A percentile compares a stretch with the other conserved stretches of the same genome.
phyloP scores from a whole-genome alignment of 805 yeast species.

The Candida silvatica region DNA sequence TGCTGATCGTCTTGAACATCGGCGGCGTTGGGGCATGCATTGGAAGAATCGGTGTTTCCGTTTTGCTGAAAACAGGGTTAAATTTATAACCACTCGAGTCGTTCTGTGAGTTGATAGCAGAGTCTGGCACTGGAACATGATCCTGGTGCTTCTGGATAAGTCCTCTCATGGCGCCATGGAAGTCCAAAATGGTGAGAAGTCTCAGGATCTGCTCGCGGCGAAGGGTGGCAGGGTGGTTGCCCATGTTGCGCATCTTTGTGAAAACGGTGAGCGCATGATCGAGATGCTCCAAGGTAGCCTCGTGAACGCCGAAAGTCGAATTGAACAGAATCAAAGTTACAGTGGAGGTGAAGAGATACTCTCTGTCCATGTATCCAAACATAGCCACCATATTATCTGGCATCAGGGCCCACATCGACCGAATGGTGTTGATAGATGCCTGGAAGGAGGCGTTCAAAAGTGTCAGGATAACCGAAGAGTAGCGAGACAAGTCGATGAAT shows the following conservation, averaged over 20 bases:
- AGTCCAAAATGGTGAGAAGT: slow-evolving; percentile 56
- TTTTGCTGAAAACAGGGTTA: too few species aligned
- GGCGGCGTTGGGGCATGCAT: too few species aligned
- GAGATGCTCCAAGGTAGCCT: slow-evolving; percentile 60
- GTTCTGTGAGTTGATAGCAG: slow-evolving; percentile 12
- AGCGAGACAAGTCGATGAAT: slow-evolving; percentile 51
- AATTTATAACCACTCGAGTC: slow-evolving; percentile 10
- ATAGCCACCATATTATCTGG: slow-evolving; percentile 79
- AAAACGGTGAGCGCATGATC: slow-evolving; percentile 66
- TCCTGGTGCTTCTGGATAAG: slow-evolving; percentile 53
- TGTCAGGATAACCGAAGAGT: slow-evolving; percentile 60
- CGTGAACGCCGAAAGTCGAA: slow-evolving; percentile 76
- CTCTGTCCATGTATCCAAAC: slow-evolving; percentile 84
- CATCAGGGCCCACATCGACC: slow-evolving; percentile 65
- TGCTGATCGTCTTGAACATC: neutral
- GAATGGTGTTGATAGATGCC: slow-evolving; percentile 68
- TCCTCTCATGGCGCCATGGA: slow-evolving; percentile 54
- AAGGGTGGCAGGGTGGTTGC: slow-evolving; percentile 73
- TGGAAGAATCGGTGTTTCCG: too few species aligned
- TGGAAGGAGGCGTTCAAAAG: slow-evolving; percentile 70
- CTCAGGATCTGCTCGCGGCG: slow-evolving; percentile 65
- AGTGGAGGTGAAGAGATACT: slow-evolving; percentile 68
- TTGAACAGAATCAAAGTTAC: slow-evolving; percentile 66
- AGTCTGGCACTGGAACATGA: slow-evolving; percentile 22
- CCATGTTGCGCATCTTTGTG: slow-evolving; percentile 67